Evolutionary conservation across 225 moss, liverwort and hornwort species (phyloP), one percentile per base, ranked within the genome.

Genomic region (Straminergon stramineum): DNA sequence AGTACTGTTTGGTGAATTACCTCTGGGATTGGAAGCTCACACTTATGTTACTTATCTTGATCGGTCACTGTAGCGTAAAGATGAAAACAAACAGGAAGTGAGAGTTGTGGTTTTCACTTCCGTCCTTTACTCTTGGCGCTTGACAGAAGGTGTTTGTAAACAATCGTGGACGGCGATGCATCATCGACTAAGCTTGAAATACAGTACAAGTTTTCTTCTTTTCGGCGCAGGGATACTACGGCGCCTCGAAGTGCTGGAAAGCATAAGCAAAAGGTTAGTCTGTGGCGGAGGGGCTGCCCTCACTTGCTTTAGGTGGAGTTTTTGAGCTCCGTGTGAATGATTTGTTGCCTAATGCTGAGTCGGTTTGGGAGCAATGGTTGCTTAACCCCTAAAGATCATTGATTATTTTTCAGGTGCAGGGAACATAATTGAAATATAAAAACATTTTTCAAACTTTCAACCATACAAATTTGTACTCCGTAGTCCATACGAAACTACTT

Each of bases 391-490:
- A 51, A 19, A 75, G 51, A 19, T 76, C 20, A 3, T 34, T 21
- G 76, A 76, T 52, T 52, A 34, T 2, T 52, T 52, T 75, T 13
- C 18, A 11, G 22, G 14, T 52, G 13, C 76, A 35, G 8, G 21
- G 14, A 53, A 53, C 3, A 53, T 21, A 4, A 2, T 7, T 28
- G 32, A 75, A 51, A 31, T 19, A 7, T 51, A 7, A 28, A 30
- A 75, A 4, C 2, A 32, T 12, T 19, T 24, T 52, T 20, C 32
- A 76, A 75, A 32, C 1, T 52, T 52, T 32, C 5, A 52, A 3
- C 0, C 0, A 0, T 2, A 32, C 1, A 5, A 21, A 52, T 13
- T 32, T 76, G 5, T 52, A 34, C 20, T 52, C 48, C 48, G 5
- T 52, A 34, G 13, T 52, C 48, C 48, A 7, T 48, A 48, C 2